These are phyloP conservation scores for Taphrina deformans DNA, from an alignment of 1,139 yeast species.

Conservation along the genomic window DNA sequence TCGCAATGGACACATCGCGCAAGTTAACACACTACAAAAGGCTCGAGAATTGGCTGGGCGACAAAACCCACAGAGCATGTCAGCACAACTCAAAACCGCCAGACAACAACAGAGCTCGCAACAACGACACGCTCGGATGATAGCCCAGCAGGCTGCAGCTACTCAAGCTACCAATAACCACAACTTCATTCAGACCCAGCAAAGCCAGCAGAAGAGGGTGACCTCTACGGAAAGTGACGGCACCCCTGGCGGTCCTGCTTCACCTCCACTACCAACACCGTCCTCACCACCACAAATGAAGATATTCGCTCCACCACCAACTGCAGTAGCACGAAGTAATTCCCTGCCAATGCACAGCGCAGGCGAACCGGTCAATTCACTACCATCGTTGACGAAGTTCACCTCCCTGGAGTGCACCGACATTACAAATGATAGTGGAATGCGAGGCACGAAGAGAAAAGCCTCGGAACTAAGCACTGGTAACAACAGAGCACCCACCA, in stretches of 20 bases:
- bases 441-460: slow-evolving; percentile 14
- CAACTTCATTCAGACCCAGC: not conserved
- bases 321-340: not conserved
- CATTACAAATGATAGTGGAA: not conserved
- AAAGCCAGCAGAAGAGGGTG: slow-evolving; percentile 4
- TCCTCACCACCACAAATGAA: slow-evolving; percentile 33
- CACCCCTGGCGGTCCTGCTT: not conserved
- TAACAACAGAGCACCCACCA: not conserved
- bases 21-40: slow-evolving; percentile 12
- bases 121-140: slow-evolving; percentile 21
- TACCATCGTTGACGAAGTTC: not conserved
- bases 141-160: slow-evolving; percentile 28
- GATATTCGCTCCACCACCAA: slow-evolving; percentile 27
- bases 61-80: slow-evolving; percentile 24
- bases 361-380: not conserved
- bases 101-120: slow-evolving; percentile 20
- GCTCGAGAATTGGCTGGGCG: slow-evolving; percentile 29
- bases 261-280: slow-evolving; percentile 23
- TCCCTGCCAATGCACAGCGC: not conserved
- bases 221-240: slow-evolving; percentile 3
- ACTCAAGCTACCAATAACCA: slow-evolving; percentile 11
- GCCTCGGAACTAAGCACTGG: not conserved
- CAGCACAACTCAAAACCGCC: slow-evolving; percentile 24
- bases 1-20: not conserved
- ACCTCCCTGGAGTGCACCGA: not conserved